These are phyloP conservation scores for Termitomyces sp. DNA, from an alignment of 768 basidiomycete species.

Conservation along the genomic window DNA sequence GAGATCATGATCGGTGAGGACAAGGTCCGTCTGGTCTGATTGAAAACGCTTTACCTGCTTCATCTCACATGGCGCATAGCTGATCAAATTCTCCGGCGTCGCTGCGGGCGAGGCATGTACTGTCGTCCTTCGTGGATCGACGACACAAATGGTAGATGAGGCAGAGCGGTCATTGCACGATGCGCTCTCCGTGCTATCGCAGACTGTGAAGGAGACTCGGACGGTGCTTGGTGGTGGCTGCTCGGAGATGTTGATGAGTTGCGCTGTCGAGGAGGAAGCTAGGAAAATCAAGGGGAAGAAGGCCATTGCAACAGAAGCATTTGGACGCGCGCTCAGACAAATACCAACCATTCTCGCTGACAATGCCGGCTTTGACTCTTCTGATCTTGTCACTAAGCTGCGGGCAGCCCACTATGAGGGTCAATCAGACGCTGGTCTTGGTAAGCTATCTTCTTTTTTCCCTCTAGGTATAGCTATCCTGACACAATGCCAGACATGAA, in stretches of 20 bases:
- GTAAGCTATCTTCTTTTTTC: constrained; percentile 34
- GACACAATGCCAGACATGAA: constrained; percentile 69
- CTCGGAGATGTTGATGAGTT: constrained; percentile 97
- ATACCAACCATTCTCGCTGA: constrained; percentile 97
- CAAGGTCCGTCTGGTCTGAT: constrained; percentile 51
- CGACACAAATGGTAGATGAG: constrained; percentile 98
- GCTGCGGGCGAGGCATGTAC: constrained; percentile 98
- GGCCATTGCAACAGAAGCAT: constrained; percentile 92
- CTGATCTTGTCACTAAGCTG: constrained; percentile 84
- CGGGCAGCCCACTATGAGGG: constrained; percentile 95
- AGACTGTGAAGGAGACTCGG: constrained; percentile 96
- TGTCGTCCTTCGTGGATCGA: constrained; percentile 94
- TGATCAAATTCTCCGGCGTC: constrained; percentile 99
- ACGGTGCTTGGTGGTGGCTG: constrained; percentile 95
- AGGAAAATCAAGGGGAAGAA: constrained; percentile 88
- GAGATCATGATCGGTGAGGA: constrained; percentile 99
- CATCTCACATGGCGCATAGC: constrained; percentile 34
- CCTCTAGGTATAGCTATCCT: constrained; percentile 1
- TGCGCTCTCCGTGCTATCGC: constrained; percentile 93
- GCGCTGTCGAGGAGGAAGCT: constrained; percentile 86
- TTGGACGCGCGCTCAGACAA: constrained; percentile 82
- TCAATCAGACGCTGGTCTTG: constrained; percentile 76
- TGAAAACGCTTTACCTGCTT: background rate
- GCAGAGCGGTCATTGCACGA: constrained; percentile 97
- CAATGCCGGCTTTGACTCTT: constrained; percentile 97